Evolutionary conservation across 2,329 filamentous ascomycete species (phyloP), one percentile per base, ranked within the genome.

Genomic region (Aspergillus texensis): DNA sequence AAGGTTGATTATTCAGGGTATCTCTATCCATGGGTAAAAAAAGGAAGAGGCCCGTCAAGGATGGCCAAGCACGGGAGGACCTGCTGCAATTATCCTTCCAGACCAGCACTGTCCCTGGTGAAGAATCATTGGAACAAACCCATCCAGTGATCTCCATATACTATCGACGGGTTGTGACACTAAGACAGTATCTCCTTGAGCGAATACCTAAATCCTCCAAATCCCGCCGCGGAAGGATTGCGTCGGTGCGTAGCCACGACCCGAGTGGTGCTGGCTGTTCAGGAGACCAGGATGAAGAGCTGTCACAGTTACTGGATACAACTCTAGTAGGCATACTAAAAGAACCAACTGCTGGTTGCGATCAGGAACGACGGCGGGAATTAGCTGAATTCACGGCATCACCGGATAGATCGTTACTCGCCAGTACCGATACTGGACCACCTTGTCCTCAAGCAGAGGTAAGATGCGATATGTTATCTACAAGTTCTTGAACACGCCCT

Each of bases 181-280:
- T 97, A 62, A 88, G 92, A 70, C 83, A 90, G 62, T 91, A 92
- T 79, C 80, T 94, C 45, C 80, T 94, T 55, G 81, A 81, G 24
- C 86, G 83, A 64, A 84, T 96, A 12, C 90, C 91, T 0, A 68
- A 76, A n/a, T 83, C 86, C 12, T 94, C 92, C 6, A 90, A 80
- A 64, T 76, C 77, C 59, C 80, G 83, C 52, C 81, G 79, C 48
- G 80, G 83, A 43, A 80, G 76, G 63, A 78, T 85, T 61, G 73
- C 75, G 14, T 73, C 79, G 19, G 48, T 78, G 21, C 65, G 76
- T 52, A 68, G 74, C 16, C 61, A 60, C 30, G 43, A 39, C 39
- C 6, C 52, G 4, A 14, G 30, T 46, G 21, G 11, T 41, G 57
- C 28, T 36, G 58, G 39, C 56, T 46, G 57, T 26, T 62, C 57